Percentiles rank a stretch among this genome's conserved stretches.
These are phyloP conservation scores for Lasiodiplodia gonubiensis DNA, from an alignment of 2,329 filamentous ascomycete species.

Conservation along the genomic window DNA sequence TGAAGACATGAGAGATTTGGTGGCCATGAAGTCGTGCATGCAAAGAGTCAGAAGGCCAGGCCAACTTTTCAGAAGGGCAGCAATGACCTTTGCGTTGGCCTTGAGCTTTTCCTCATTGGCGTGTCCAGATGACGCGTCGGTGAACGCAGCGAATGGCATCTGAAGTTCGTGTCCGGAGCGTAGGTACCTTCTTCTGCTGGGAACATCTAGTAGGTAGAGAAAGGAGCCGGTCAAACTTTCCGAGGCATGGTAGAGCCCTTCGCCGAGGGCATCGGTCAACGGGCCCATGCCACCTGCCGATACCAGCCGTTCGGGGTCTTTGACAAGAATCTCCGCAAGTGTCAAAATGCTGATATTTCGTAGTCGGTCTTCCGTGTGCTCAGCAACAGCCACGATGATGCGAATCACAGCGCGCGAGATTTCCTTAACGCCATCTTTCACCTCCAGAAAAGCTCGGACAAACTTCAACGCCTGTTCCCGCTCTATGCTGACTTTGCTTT, in stretches of 20 bases:
- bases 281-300: slow-evolving; percentile 83
- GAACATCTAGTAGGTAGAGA: slow-evolving; percentile 85
- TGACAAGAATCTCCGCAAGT: slow-evolving; percentile 86
- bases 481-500: slow-evolving; percentile 95
- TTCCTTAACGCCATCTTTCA: slow-evolving; percentile 89
- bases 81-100: slow-evolving; percentile 89
- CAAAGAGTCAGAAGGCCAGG: slow-evolving; percentile 86
- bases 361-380: slow-evolving; percentile 82
- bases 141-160: slow-evolving; percentile 85
- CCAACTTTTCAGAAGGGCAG: slow-evolving; percentile 91
- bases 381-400: slow-evolving; percentile 88
- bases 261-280: slow-evolving; percentile 88
- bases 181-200: slow-evolving; percentile 79
- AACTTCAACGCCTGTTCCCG: slow-evolving; percentile 97
- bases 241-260: slow-evolving; percentile 89
- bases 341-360: slow-evolving; percentile 92
- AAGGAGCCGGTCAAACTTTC: slow-evolving; percentile 89
- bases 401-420: slow-evolving; percentile 85
- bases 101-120: slow-evolving; percentile 71
- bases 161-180: slow-evolving; percentile 88
- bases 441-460: slow-evolving; percentile 90
- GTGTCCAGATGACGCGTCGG: slow-evolving; percentile 68
- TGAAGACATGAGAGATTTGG: slow-evolving; percentile 77
- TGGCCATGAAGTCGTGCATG: slow-evolving; percentile 84
- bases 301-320: slow-evolving; percentile 80